phyloP scores from a whole-genome alignment of 306 rosid species.

The Cicer cuneatum region DNA sequence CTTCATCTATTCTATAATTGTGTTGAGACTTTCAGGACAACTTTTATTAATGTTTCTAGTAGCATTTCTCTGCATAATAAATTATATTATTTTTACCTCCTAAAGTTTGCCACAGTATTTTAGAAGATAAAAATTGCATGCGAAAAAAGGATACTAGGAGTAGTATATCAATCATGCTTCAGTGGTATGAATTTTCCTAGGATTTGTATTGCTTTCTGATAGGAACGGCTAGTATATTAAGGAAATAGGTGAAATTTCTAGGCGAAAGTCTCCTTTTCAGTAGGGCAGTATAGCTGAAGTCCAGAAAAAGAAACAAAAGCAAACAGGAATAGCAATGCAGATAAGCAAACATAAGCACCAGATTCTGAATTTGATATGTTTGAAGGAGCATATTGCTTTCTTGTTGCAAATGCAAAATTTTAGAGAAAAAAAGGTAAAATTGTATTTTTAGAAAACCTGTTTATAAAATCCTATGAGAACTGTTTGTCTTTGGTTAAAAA shows the following conservation, averaged over 20 bases:
- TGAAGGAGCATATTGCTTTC: too few species aligned
- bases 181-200: conserved; percentile 1
- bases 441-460: too few species aligned
- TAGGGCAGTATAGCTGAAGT: not conserved
- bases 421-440: too few species aligned
- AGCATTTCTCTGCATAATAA: conserved; percentile 19
- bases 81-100: conserved; percentile 30
- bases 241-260: not conserved
- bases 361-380: too few species aligned
- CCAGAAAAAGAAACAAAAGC: not conserved
- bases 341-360: too few species aligned
- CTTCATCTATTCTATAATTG: conserved; percentile 31
- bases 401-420: too few species aligned
- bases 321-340: not conserved
- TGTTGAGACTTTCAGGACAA: conserved; percentile 7
- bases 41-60: conserved; percentile 35
- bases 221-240: not conserved
- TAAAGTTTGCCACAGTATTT: not conserved
- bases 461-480: too few species aligned
- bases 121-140: not conserved
- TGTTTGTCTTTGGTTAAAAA: too few species aligned
- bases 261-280: not conserved
- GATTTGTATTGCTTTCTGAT: conserved; percentile 4
- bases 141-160: not conserved
- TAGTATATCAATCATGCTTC: not conserved